Percentiles rank a stretch among this genome's conserved stretches.
These are phyloP conservation scores for Colletotrichum chlorophyti DNA, from an alignment of 2,329 filamentous ascomycete species.

Conservation along the genomic window DNA sequence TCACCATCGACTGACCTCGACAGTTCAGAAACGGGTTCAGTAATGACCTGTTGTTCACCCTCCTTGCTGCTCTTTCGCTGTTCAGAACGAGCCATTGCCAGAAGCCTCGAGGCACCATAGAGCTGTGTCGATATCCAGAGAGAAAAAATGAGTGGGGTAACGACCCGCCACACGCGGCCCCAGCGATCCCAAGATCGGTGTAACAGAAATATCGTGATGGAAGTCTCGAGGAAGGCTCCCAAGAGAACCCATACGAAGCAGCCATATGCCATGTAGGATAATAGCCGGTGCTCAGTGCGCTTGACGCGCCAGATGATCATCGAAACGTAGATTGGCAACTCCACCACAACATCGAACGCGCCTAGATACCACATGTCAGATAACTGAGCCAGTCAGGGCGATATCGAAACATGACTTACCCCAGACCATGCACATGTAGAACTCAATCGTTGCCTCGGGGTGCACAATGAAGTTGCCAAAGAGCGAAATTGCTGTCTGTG, in stretches of 20 bases:
- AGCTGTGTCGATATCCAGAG: constrained; percentile 28
- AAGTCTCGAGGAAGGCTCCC: constrained; percentile 10
- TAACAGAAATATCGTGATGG: constrained; percentile 25
- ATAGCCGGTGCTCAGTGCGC: constrained; percentile 4
- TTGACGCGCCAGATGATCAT: constrained; percentile 27
- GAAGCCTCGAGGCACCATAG: constrained; percentile 24
- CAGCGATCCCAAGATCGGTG: constrained; percentile 27
- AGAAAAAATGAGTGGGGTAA: constrained; percentile 24
- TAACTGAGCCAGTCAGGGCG: fast-evolving
- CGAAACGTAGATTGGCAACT: constrained; percentile 23
- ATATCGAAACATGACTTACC: neutral
- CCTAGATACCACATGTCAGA: neutral
- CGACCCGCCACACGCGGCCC: constrained; percentile 18
- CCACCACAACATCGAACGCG: constrained; percentile 20
- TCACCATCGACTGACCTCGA: neutral
- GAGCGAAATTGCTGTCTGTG: constrained; percentile 24
- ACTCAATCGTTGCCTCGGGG: constrained; percentile 22
- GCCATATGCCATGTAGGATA: constrained; percentile 7
- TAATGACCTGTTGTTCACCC: neutral
- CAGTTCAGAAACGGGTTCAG: constrained; percentile 9
- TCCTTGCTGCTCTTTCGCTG: neutral
- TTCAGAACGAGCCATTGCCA: constrained; percentile 19
- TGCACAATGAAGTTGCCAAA: constrained; percentile 18
- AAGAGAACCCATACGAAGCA: constrained; percentile 17
- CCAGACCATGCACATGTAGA: constrained; percentile 30